A percentile compares a stretch with the other conserved stretches of the same genome.
These are phyloP conservation scores for Sequoiadendron giganteum DNA, from an alignment of 75 land plant genomes.

Conservation along the genomic window DNA sequence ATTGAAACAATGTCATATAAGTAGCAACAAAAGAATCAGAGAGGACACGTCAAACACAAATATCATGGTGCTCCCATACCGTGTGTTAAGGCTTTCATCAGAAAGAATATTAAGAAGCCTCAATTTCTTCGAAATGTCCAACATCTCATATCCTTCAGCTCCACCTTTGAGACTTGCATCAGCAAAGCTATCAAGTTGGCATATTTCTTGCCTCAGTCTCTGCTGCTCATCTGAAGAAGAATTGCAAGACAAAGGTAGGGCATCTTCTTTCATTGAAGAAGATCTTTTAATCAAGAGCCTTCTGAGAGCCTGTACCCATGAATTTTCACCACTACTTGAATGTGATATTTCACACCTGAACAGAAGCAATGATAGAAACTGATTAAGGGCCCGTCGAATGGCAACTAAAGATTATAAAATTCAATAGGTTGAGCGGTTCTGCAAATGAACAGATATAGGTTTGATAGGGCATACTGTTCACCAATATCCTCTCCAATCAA, in stretches of 20 bases:
- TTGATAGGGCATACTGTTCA: slow-evolving; percentile 35
- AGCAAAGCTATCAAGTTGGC: background rate
- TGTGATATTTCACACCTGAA: slow-evolving; percentile 17
- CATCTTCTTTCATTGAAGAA: background rate
- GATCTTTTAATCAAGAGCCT: slow-evolving; percentile 26
- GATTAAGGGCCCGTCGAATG: background rate
- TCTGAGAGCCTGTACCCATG: slow-evolving; percentile 52
- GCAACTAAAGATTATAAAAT: background rate
- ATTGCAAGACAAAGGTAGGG: background rate
- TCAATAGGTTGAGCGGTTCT: background rate
- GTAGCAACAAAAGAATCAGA: background rate
- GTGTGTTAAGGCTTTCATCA: slow-evolving; percentile 66
- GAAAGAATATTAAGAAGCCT: slow-evolving; percentile 63
- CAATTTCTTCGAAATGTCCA: slow-evolving; percentile 48
- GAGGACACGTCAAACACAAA: background rate
- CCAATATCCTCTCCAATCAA: slow-evolving; percentile 34
- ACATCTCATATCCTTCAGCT: slow-evolving; percentile 37
- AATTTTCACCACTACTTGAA: slow-evolving; percentile 28
- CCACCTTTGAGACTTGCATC: slow-evolving; percentile 24
- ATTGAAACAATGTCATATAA: background rate
- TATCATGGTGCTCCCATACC: slow-evolving; percentile 33
- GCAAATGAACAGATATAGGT: background rate
- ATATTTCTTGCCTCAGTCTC: background rate
- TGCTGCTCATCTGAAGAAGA: slow-evolving; percentile 14
- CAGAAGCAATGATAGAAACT: background rate